phyloP scores from a whole-genome alignment of 2,329 filamentous ascomycete species.

The Trichoderma sp. region DNA sequence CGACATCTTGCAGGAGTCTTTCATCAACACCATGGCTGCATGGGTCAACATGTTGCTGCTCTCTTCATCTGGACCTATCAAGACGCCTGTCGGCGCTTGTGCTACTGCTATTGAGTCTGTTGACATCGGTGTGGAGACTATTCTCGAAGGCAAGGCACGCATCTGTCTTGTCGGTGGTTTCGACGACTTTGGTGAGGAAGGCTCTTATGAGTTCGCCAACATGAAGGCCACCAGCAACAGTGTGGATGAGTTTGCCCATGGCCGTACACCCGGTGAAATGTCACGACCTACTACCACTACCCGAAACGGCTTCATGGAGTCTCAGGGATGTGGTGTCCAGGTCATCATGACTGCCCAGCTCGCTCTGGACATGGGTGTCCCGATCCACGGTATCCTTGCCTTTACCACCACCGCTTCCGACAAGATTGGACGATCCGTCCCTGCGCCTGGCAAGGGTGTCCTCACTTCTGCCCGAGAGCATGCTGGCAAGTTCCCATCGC shows the following conservation, averaged over 20 bases:
- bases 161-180: conserved; percentile 98
- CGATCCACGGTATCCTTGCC: conserved; percentile 92
- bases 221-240: conserved; percentile 99
- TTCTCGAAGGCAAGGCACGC: conserved; percentile 96
- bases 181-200: conserved; percentile 98
- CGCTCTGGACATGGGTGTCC: conserved; percentile 96
- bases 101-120: conserved; percentile 96
- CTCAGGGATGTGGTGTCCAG: conserved; percentile 97
- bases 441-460: conserved; percentile 94
- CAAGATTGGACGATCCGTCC: conserved; percentile 98
- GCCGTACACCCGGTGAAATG: conserved; percentile 95
- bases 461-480: conserved; percentile 93
- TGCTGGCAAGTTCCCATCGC: conserved; percentile 88
- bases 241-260: conserved; percentile 92
- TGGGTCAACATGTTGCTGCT: conserved; percentile 99
- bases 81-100: conserved; percentile 96
- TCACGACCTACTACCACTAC: conserved; percentile 96
- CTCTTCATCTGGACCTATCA: conserved; percentile 96
- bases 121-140: conserved; percentile 97
- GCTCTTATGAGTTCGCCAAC: conserved; percentile 99
- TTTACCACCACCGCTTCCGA: conserved; percentile 95
- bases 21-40: conserved; percentile 99
- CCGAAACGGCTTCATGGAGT: conserved; percentile 98
- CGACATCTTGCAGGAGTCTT: conserved; percentile 98
- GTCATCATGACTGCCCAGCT: conserved; percentile 97